These are phyloP conservation scores for Papiliotrema terrestris DNA, from an alignment of 1,284 basidiomycete species.

Conservation along the genomic window DNA sequence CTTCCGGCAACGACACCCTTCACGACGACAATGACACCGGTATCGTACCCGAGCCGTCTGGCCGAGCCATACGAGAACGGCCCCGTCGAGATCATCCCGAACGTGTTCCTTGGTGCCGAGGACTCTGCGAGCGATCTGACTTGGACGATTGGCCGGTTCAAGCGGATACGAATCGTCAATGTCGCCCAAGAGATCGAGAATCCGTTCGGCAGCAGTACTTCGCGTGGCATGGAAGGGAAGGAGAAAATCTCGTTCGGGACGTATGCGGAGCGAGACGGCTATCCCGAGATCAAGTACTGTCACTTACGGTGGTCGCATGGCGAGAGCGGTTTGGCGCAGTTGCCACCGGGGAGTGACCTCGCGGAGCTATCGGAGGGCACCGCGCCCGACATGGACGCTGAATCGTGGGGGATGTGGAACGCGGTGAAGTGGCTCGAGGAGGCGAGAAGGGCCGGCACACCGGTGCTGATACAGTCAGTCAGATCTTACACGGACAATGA, in stretches of 20 bases:
- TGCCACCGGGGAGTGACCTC: slow-evolving; percentile 18
- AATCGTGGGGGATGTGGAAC: slow-evolving; percentile 61
- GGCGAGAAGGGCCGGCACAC: slow-evolving; percentile 66
- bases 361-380: slow-evolving; percentile 13
- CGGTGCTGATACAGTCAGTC: slow-evolving; percentile 80
- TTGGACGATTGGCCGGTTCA: slow-evolving; percentile 15
- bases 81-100: slow-evolving; percentile 82
- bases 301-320: slow-evolving; percentile 95
- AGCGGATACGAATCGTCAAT: slow-evolving; percentile 61
- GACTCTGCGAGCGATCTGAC: slow-evolving; percentile 66
- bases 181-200: slow-evolving; percentile 90
- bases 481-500: not conserved
- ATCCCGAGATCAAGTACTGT: slow-evolving; percentile 80
- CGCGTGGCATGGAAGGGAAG: not conserved
- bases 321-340: slow-evolving; percentile 76
- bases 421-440: slow-evolving; percentile 78
- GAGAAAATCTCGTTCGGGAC: slow-evolving; percentile 20
- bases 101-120: slow-evolving; percentile 89
- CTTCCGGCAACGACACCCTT: slow-evolving; percentile 3
- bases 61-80: slow-evolving; percentile 71
- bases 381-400: slow-evolving; percentile 1
- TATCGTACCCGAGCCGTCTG: slow-evolving; percentile 4
- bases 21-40: not conserved
- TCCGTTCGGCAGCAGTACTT: slow-evolving; percentile 53
- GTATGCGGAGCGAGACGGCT: slow-evolving; percentile 46